phyloP scores from a whole-genome alignment of 306 rosid genomes.

The Casuarina glauca region DNA sequence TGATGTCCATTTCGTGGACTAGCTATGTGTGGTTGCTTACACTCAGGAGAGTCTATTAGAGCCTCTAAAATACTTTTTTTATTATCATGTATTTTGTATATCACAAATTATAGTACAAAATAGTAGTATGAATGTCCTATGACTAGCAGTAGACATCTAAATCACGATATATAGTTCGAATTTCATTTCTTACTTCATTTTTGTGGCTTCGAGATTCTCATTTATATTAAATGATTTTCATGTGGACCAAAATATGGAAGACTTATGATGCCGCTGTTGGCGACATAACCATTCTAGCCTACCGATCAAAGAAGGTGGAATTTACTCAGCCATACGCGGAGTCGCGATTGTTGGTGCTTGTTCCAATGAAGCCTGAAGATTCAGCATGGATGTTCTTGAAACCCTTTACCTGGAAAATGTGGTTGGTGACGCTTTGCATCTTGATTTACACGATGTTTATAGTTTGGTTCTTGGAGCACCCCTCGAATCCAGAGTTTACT shows the following conservation, averaged over 20 bases:
- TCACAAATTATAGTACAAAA: too few relatives aligned
- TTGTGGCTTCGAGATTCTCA: neutral
- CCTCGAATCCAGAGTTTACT: conserved; percentile 49
- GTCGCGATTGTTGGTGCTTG: conserved; percentile 20
- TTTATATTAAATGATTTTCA: neutral
- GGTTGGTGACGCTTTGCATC: conserved; percentile 28
- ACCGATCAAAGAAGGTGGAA: conserved; percentile 17
- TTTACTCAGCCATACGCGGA: conserved; percentile 36
- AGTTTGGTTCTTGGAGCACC: conserved; percentile 61
- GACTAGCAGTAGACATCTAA: too few relatives aligned
- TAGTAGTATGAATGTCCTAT: too few relatives aligned
- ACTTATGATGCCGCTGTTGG: conserved; percentile 36
- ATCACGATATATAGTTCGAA: too few relatives aligned
- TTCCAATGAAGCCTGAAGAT: conserved; percentile 12
- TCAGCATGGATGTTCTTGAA: conserved; percentile 28
- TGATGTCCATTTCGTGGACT: neutral
- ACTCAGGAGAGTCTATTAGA: too few relatives aligned
- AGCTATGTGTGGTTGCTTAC: too few relatives aligned
- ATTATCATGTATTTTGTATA: too few relatives aligned
- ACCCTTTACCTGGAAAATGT: conserved; percentile 34
- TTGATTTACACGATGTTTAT: conserved; percentile 56
- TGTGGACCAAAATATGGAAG: conserved; percentile 18
- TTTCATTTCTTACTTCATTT: too few relatives aligned
- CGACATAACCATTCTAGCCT: conserved; percentile 28
- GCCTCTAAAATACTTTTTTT: too few relatives aligned